These are phyloP conservation scores for Pinus tabuliformis DNA, from an alignment of 75 land plant species.

Conservation along the genomic window DNA sequence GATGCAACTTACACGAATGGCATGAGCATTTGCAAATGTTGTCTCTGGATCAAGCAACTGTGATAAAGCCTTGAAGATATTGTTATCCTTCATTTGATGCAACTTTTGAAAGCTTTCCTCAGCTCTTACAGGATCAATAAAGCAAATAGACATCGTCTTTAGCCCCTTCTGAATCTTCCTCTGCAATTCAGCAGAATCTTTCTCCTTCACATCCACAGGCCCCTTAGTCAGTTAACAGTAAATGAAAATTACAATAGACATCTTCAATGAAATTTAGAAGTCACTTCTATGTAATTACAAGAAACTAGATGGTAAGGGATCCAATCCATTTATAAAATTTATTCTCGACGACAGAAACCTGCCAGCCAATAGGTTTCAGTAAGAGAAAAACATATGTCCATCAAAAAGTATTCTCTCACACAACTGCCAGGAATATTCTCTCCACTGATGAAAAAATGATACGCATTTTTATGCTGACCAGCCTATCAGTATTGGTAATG, in stretches of 20 bases:
- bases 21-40: slow-evolving; percentile 21
- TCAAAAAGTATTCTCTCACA: too few relatives aligned
- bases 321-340: neutral
- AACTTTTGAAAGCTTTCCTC: slow-evolving; percentile 74
- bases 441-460: too few relatives aligned
- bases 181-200: slow-evolving; percentile 36
- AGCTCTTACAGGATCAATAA: slow-evolving; percentile 70
- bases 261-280: neutral
- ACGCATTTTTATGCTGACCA: too few relatives aligned
- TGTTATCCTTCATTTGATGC: slow-evolving; percentile 79
- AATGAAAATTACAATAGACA: neutral
- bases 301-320: slow-evolving; percentile 5
- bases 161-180: slow-evolving; percentile 37
- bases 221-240: neutral
- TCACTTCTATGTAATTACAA: neutral
- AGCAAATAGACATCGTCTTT: slow-evolving; percentile 54
- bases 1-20: slow-evolving; percentile 36
- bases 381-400: too few relatives aligned
- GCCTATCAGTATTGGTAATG: too few relatives aligned
- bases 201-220: slow-evolving; percentile 42
- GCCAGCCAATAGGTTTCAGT: neutral
- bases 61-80: slow-evolving; percentile 45
- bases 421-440: too few relatives aligned
- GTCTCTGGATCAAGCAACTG: slow-evolving; percentile 50
- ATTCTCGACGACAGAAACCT: neutral